Base-by-base conservation (phyloP, 768 basidiomycete species). In the Kwoniella dejecticola region DNA sequence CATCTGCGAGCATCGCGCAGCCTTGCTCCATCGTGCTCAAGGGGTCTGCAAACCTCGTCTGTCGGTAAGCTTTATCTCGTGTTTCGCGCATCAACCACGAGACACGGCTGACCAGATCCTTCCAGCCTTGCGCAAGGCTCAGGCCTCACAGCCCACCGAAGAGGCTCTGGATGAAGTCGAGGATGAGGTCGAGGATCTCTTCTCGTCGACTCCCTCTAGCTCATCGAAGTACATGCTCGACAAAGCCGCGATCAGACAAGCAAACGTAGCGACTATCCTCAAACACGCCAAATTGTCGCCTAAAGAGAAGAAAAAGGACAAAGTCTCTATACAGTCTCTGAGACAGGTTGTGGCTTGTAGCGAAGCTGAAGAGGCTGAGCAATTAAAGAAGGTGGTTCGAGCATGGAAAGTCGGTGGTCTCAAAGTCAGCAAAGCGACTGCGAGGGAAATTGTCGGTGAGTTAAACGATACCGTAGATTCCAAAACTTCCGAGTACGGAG, bases 401-500 rank as follows among this genome's bases (percentile, higher is more conserved):
- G 57, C 52, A 36, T 59, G 57, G 46, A 53, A 48, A 45, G 45
- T 60, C 11, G 45, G 49, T 10, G 52, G 63, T n/a, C 21, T 52
- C 44, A 33, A 15, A 17, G 57, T 64, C 15, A 53, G 38, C 7
- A 59, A 54, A 38, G 46, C 40, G n/a, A 60, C 57, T n/a, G 63
- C 49, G 2, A 46, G 45, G 63, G 63, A 64, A 44, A 59, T 60
- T 42, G 53, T 64, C 33, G 63, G 63, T 64, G 52, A 60, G 63
- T 59, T n/a, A n/a, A n/a, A n/a, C n/a, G n/a, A 15, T 13, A n/a
- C 33, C n/a, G n/a, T n/a, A n/a, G n/a, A n/a, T n/a, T n/a, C n/a
- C n/a, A n/a, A n/a, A n/a, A n/a, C n/a, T n/a, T n/a, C n/a, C n/a
- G n/a, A n/a, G n/a, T n/a, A n/a, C n/a, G n/a, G n/a, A n/a, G 30